phyloP scores from a whole-genome alignment of 2,329 filamentous ascomycete genomes.

The Xylaria sp. region DNA sequence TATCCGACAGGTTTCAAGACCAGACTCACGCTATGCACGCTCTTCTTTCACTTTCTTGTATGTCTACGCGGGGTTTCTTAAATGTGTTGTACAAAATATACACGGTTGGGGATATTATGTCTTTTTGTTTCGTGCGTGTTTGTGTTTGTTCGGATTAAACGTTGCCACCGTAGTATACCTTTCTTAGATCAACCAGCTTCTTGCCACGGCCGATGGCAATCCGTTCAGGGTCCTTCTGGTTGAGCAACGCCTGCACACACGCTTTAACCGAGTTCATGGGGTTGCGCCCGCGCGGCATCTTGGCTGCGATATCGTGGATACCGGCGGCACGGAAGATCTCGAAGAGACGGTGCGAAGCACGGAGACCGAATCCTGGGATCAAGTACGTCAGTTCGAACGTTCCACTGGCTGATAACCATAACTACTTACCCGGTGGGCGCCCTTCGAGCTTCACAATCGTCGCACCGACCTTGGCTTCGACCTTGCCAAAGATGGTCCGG shows the following conservation, averaged over 20 bases:
- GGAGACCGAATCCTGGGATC: constrained; percentile 77
- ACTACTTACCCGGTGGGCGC: constrained; percentile 73
- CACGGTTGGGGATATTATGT: constrained; percentile 14
- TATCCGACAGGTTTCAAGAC: background rate
- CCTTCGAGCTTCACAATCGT: constrained; percentile 75
- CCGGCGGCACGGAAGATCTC: constrained; percentile 87
- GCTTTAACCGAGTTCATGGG: constrained; percentile 98
- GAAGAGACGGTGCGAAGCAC: constrained; percentile 85
- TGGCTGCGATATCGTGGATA: constrained; percentile 79
- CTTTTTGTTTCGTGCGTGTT: background rate
- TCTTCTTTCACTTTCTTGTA: background rate
- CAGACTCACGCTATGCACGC: background rate
- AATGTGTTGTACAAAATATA: constrained; percentile 21
- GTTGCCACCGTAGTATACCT: constrained; percentile 75
- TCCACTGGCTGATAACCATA: background rate
- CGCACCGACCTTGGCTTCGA: constrained; percentile 81
- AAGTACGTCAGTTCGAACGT: constrained; percentile 1
- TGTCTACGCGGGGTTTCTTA: constrained; percentile 10
- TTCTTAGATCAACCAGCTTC: constrained; percentile 93
- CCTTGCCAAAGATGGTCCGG: constrained; percentile 82
- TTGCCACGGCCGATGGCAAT: constrained; percentile 84
- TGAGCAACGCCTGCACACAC: constrained; percentile 72
- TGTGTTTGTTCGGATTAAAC: background rate
- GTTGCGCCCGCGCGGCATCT: constrained; percentile 80
- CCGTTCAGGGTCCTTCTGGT: constrained; percentile 81